A percentile compares a stretch with the other conserved stretches of the same genome.
These are phyloP conservation scores for Hyparrhenia diplandra DNA, from an alignment of 176 grass and related monocot species.

Conservation along the genomic window DNA sequence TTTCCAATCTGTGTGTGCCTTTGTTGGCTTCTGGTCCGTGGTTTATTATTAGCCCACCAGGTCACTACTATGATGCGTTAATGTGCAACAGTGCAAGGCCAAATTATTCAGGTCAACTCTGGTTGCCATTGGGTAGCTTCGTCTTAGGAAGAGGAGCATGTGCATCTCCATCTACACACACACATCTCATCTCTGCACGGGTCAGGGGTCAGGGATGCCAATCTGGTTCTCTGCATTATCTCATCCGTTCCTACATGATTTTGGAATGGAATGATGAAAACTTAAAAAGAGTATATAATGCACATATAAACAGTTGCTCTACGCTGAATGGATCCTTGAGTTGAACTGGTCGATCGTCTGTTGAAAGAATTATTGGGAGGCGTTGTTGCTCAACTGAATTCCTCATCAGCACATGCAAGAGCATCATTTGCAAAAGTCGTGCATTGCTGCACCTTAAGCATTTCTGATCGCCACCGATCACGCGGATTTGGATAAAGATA, in stretches of 20 bases:
- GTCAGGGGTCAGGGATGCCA: slow-evolving; percentile 11
- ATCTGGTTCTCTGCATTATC: background rate
- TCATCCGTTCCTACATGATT: slow-evolving; percentile 13
- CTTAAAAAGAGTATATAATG: background rate
- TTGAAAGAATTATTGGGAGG: slow-evolving; percentile 14
- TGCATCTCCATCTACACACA: background rate
- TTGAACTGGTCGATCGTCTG: background rate
- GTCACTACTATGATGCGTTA: background rate
- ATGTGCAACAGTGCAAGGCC: background rate
- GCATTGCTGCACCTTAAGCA: background rate
- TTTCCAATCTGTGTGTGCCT: background rate
- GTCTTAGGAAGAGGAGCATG: background rate
- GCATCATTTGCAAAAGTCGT: background rate
- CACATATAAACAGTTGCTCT: background rate
- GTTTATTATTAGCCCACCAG: slow-evolving; percentile 18
- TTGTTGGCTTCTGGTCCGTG: background rate
- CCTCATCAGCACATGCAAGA: slow-evolving; percentile 29
- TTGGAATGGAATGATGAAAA: background rate
- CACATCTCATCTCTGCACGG: background rate
- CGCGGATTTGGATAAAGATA: slow-evolving; percentile 25
- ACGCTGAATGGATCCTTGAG: background rate
- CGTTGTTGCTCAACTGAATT: slow-evolving; percentile 3
- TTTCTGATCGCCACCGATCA: slow-evolving; percentile 1
- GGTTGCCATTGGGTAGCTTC: slow-evolving; percentile 7
- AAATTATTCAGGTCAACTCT: slow-evolving; percentile 23